Percentiles rank a stretch among this genome's conserved stretches.
These are phyloP conservation scores for Silene noctiflora DNA, from an alignment of 179 eudicot genomes.

Conservation along the genomic window DNA sequence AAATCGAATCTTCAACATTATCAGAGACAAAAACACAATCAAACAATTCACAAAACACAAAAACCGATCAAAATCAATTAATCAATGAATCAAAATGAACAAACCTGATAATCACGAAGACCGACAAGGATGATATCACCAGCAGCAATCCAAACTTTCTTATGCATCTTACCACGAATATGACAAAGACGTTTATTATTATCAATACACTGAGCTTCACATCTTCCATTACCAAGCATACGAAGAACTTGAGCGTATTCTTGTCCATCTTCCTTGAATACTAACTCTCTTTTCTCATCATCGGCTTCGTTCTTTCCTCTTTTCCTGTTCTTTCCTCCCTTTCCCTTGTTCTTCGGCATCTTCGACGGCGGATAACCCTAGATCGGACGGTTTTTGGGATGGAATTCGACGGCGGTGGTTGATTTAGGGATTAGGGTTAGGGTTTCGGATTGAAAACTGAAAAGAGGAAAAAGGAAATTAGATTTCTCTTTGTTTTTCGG, in stretches of 20 bases:
- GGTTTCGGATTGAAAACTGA: not conserved
- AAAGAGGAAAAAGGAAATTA: not conserved
- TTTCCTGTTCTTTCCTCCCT: conserved; percentile 98
- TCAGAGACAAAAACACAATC: not conserved
- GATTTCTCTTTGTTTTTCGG: not conserved
- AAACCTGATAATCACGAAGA: conserved; percentile 61
- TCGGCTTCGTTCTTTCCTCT: conserved; percentile 98
- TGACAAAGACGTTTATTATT: conserved; percentile 76
- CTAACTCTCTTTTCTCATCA: conserved; percentile 93
- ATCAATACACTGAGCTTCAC: conserved; percentile 90
- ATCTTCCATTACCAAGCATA: conserved; percentile 91
- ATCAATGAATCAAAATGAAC: no score
- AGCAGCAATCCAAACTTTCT: conserved; percentile 98
- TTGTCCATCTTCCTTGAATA: conserved; percentile 93
- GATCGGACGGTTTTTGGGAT: not conserved
- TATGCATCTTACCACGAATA: conserved; percentile 97
- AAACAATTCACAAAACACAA: no score
- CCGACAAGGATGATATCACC: conserved; percentile 93
- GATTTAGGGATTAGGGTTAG: not conserved
- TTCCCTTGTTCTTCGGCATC: conserved; percentile 99
- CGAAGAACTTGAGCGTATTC: conserved; percentile 90
- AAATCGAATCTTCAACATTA: not conserved
- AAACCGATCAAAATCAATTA: no score
- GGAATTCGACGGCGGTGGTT: not conserved
- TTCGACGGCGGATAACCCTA: not conserved